A percentile compares a stretch with the other conserved stretches of the same genome.
Conservation (phyloP, 75 land plant genomes). For the Chamaecyparis obtusa region DNA sequence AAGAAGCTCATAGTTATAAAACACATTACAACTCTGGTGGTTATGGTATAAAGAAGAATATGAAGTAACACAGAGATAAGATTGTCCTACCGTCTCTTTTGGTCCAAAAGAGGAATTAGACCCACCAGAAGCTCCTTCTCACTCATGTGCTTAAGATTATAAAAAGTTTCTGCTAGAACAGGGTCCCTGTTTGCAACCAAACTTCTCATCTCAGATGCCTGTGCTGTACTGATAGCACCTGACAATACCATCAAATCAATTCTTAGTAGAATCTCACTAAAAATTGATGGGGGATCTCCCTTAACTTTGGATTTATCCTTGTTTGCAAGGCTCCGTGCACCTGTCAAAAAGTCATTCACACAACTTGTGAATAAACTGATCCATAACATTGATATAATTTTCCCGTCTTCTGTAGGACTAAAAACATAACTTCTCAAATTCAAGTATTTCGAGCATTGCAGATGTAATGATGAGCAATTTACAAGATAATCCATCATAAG, state of each 20-base stretch:
- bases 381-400: not conserved
- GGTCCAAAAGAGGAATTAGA: conserved; percentile 24
- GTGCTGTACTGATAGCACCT: conserved; percentile 21
- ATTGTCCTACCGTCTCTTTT: conserved; percentile 15
- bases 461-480: not conserved
- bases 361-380: not conserved
- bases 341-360: conserved; percentile 4
- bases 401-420: not conserved
- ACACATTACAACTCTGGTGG: not conserved
- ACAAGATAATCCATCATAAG: not conserved
- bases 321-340: conserved; percentile 3
- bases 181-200: conserved; percentile 23
- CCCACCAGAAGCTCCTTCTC: conserved; percentile 30
- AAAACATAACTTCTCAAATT: not conserved
- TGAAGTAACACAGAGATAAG: not conserved
- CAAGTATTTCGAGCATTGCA: not conserved
- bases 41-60: not conserved
- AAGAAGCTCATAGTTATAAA: not conserved
- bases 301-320: not conserved
- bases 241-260: conserved; percentile 32
- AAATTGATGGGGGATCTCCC: conserved; percentile 10
- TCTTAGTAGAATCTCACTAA: conserved; percentile 28
- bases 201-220: conserved; percentile 25
- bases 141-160: conserved; percentile 15
- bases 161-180: conserved; percentile 30